phyloP scores from a whole-genome alignment of 352 stramenopile species.

The Globisporangium takayamanum region DNA sequence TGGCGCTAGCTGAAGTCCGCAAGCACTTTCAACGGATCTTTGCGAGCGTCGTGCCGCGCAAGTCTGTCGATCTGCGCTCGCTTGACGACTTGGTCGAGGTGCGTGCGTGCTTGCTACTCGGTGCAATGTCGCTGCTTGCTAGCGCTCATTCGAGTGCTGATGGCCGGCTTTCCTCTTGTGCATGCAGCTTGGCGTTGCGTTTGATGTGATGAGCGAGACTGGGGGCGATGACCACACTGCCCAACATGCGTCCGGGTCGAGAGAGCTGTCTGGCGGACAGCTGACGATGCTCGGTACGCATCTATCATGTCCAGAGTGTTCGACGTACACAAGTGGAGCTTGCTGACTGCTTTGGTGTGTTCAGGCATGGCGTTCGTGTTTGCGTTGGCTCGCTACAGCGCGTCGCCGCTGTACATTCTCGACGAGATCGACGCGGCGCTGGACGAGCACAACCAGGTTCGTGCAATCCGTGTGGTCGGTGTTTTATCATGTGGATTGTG shows the following conservation, averaged over 20 bases:
- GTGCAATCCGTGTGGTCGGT: background rate
- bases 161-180: background rate
- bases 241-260: background rate
- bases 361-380: conserved; percentile 38
- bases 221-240: background rate
- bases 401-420: conserved; percentile 32
- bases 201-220: background rate
- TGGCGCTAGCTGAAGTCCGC: conserved; percentile 16
- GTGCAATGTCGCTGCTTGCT: background rate
- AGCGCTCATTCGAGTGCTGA: background rate
- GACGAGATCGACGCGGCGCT: conserved; percentile 39
- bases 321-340: background rate
- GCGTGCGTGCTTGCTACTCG: no score
- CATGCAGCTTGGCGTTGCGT: background rate
- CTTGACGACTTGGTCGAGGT: conserved; percentile 19
- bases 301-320: background rate
- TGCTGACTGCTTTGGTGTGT: background rate
- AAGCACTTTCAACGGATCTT: conserved; percentile 23
- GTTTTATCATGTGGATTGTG: background rate
- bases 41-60: conserved; percentile 17
- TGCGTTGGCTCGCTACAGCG: conserved; percentile 27
- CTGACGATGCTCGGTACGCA: conserved; percentile 30
- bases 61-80: conserved; percentile 10
- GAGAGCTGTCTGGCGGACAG: conserved; percentile 33
- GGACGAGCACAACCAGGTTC: conserved; percentile 37